phyloP scores from a whole-genome alignment of 495 filamentous ascomycete species.

The Aspergillus incahuasiensis region DNA sequence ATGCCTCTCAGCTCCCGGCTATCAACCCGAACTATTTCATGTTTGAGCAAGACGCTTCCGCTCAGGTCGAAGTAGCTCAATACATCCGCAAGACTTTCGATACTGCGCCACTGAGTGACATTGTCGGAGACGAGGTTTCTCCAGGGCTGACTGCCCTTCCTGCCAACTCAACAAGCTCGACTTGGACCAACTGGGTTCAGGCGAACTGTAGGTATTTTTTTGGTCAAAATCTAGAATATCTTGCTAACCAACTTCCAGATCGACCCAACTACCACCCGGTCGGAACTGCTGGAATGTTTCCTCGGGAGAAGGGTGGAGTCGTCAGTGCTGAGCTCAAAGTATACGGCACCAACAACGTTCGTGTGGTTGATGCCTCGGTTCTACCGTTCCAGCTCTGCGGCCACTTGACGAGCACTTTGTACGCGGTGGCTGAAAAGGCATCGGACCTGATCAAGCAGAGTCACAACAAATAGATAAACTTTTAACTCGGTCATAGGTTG shows the following conservation, averaged over 20 bases:
- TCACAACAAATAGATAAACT: not conserved
- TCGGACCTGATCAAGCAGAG: slow-evolving; percentile 47
- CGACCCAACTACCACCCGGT: slow-evolving; percentile 1
- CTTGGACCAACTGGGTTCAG: not conserved
- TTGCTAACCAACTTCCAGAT: not conserved
- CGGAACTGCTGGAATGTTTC: slow-evolving; percentile 33
- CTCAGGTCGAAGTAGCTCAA: slow-evolving; percentile 23
- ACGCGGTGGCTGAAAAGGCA: slow-evolving; percentile 54
- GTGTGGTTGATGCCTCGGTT: slow-evolving; percentile 54
- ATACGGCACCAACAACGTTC: slow-evolving; percentile 42
- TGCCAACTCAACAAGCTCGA: not conserved
- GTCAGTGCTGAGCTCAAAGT: slow-evolving; percentile 34
- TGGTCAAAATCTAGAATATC: not conserved
- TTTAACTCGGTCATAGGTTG: too few species aligned
- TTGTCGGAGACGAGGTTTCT: slow-evolving; percentile 16
- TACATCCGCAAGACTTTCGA: slow-evolving; percentile 26
- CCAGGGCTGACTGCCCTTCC: slow-evolving; percentile 15
- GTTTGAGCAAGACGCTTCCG: slow-evolving; percentile 46
- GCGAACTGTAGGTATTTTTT: not conserved
- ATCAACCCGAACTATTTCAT: slow-evolving; percentile 54
- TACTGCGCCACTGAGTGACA: slow-evolving; percentile 15
- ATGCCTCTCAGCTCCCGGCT: slow-evolving; percentile 29
- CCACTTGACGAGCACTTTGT: slow-evolving; percentile 48
- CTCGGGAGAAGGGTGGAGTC: slow-evolving; percentile 50
- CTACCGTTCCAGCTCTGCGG: slow-evolving; percentile 48